phyloP scores from a whole-genome alignment of 1,284 basidiomycete genomes.

The Cutaneotrichosporon cavernicola region DNA sequence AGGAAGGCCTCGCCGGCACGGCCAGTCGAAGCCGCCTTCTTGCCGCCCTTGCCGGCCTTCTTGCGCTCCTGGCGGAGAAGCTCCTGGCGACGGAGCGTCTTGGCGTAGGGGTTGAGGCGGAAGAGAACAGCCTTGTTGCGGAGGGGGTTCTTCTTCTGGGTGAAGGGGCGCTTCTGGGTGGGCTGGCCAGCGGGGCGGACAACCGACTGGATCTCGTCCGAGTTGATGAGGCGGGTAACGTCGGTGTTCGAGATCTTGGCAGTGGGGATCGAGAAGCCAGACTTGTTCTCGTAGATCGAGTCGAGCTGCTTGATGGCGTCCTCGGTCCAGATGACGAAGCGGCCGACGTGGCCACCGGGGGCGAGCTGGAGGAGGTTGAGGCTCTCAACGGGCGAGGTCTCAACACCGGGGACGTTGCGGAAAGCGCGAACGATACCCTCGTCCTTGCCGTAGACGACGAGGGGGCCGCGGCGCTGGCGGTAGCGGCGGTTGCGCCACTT shows the following conservation, averaged over 20 bases:
- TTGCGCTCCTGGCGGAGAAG: slow-evolving; percentile 56
- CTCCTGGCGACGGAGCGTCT: slow-evolving; percentile 84
- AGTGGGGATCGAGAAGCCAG: slow-evolving; percentile 85
- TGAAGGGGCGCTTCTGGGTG: slow-evolving; percentile 71
- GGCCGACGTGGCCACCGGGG: slow-evolving; percentile 97
- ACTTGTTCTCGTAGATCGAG: slow-evolving; percentile 93
- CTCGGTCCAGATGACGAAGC: slow-evolving; percentile 99
- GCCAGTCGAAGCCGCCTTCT: slow-evolving; percentile 50
- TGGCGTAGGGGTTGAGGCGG: slow-evolving; percentile 99
- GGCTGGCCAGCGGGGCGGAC: slow-evolving; percentile 69
- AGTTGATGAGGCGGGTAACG: slow-evolving; percentile 97
- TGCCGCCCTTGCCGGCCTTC: slow-evolving; percentile 47
- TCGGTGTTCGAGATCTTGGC: slow-evolving; percentile 98
- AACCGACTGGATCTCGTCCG: slow-evolving; percentile 91
- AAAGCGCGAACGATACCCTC: slow-evolving; percentile 97
- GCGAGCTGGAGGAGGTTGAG: slow-evolving; percentile 99
- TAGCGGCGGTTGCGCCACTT: slow-evolving; percentile 97
- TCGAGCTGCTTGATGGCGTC: slow-evolving; percentile 89
- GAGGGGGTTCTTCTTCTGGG: slow-evolving; percentile 99
- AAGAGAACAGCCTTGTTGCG: slow-evolving; percentile 94
- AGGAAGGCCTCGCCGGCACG: slow-evolving; percentile 84
- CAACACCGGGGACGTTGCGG: slow-evolving; percentile 98
- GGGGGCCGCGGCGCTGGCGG: slow-evolving; percentile 95
- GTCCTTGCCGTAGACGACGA: slow-evolving; percentile 97
- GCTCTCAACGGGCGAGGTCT: slow-evolving; percentile 89